These are phyloP conservation scores for Salvia hispanica DNA, from an alignment of 257 asterid species.

Conservation along the genomic window DNA sequence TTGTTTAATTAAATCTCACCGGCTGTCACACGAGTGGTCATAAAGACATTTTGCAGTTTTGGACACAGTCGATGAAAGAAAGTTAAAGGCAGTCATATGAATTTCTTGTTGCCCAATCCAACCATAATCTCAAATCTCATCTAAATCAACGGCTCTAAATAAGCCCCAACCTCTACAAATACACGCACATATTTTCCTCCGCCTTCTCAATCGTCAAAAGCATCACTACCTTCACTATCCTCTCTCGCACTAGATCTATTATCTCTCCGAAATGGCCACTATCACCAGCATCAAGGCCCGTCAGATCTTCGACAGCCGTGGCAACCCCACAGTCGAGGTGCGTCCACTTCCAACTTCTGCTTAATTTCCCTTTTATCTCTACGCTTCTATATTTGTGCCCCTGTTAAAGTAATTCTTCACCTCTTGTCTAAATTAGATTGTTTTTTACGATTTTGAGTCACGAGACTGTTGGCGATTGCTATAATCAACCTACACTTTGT, in stretches of 20 bases:
- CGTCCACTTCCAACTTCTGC: slow-evolving; percentile 23
- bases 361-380: not conserved
- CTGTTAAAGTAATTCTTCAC: not conserved
- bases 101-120: slow-evolving; percentile 42
- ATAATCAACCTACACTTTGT: not conserved
- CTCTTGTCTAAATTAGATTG: not conserved
- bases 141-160: slow-evolving; percentile 54
- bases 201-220: not conserved
- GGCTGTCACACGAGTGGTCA: not conserved
- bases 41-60: slow-evolving; percentile 3
- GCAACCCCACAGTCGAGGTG: slow-evolving; percentile 96
- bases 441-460: not conserved
- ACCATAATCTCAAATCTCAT: slow-evolving; percentile 26
- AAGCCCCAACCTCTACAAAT: slow-evolving; percentile 40
- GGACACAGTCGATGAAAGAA: slow-evolving; percentile 27
- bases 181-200: slow-evolving; percentile 20
- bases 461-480: not conserved
- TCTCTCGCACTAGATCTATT: slow-evolving; percentile 28
- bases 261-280: slow-evolving; percentile 53
- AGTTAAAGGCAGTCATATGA: not conserved
- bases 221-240: not conserved
- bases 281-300: slow-evolving; percentile 82
- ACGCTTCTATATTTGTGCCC: slow-evolving; percentile 24
- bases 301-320: slow-evolving; percentile 97
- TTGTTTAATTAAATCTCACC: no score